Base-by-base conservation (phyloP, 2,329 filamentous ascomycete genomes). In the Scytalidium lignicola region DNA sequence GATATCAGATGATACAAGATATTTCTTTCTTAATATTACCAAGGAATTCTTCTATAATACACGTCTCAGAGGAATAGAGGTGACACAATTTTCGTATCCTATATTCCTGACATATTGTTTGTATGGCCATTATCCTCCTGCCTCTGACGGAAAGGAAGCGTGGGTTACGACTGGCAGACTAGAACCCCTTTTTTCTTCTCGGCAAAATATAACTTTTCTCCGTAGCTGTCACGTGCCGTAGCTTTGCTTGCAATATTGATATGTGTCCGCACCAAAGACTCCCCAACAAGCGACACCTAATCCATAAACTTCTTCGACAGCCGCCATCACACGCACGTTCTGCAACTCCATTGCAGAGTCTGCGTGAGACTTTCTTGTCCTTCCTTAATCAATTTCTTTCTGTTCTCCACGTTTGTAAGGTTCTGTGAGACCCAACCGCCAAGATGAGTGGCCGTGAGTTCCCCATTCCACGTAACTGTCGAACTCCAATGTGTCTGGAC, bases 371-470 rank as follows among this genome's bases (percentile, higher is more conserved):
- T 54, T 52, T 46, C 51, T 51, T 48, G 57, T 58, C 61, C 49
- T 56, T 62, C 57, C 58, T 61, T 64, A 57, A 57, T 44, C 52
- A 54, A 46, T 51, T 56, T 48, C 60, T 58, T 26, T 50, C 57
- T 59, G 57, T 61, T 60, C 62, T 62, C 60, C 56, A 62, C 62
- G 58, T 67, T 58, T 63, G 62, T 63, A 62, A 65, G 60, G 64
- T 62, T 63, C 56, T 58, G 50, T 55, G 51, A 57, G 52, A 55
- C 52, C 61, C 62, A 52, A 62, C 56, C 62, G 66, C 64, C 66
- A 69, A 64, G 65, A 69, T 69, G 67, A 69, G 67, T 66, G 65
- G 66, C 63, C 65, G 67, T 69, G 58, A 67, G 67, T 67, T 46
- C 40, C 40, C 54, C 45, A 45, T 51, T 51, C 49, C 50, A 51